Base-by-base conservation (phyloP, 1,284 basidiomycete genomes). In the Pseudozyma tsukubaensis region DNA sequence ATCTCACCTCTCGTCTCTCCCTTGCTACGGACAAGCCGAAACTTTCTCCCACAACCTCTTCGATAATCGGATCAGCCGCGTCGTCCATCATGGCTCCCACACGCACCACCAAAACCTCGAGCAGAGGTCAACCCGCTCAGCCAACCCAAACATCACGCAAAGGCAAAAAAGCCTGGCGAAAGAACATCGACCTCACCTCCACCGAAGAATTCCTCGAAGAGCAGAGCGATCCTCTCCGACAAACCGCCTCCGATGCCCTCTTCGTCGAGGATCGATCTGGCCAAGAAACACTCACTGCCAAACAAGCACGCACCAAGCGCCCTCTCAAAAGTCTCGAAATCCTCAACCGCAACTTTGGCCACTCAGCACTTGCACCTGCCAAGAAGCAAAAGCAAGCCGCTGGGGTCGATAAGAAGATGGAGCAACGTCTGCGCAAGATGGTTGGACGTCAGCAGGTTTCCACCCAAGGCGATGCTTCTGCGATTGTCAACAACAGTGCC, bases 141-240 rank as follows among this genome's bases (percentile, higher is more conserved):
- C 72, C 87, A 50, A 87, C 86, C 12, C 93, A 95, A 83, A 85
- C 89, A 0, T 93, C 91, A 74, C 87, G 94, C 60, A 97, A 94
- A 85, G 92, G 93, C 51, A 97, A 96, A 86, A 90, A 89, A 65
- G 90, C 94, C 57, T 97, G 94, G 94, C 87, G 94, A 80, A 97
- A 97, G 86, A 92, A 96, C 62, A 77, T 82, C 56, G 74, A 79
- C 47, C 70, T 82, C 37, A 52, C 61, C 48, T 21, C 64, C 39
- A 78, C 76, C 48, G 78, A 79, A 39, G 47, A 72, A 2, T 74
- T 75, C 45, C 72, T 81, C 44, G 76, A 81, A 50, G 71, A 79
- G 29, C 67, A 76, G 43, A 45, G 69, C 14, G 67, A 76, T 36
- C 76, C 77, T 35, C 63, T 77, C 21, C 66, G 72, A 4, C 50